These are phyloP conservation scores for Venturia aucupariae DNA, from an alignment of 2,329 filamentous ascomycete genomes.

Conservation along the genomic window DNA sequence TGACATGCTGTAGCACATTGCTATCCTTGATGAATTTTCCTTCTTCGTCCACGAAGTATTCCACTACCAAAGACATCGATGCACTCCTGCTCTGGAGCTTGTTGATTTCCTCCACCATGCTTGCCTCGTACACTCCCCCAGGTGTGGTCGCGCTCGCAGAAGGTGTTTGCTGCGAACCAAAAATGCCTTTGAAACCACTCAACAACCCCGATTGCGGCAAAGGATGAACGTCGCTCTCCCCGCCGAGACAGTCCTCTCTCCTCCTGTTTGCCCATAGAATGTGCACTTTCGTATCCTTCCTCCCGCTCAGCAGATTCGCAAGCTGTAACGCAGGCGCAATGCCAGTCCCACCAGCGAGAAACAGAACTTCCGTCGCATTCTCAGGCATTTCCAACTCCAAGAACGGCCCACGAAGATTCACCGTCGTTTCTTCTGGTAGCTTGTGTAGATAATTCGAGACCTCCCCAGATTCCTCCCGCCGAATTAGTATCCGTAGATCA, in stretches of 20 bases:
- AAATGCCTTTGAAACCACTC: slow-evolving; percentile 26
- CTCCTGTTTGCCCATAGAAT: slow-evolving; percentile 76
- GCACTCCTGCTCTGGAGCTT: not conserved
- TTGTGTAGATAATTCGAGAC: slow-evolving; percentile 72
- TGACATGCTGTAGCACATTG: slow-evolving; percentile 24
- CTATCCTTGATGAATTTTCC: slow-evolving; percentile 48
- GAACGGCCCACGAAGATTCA: slow-evolving; percentile 74
- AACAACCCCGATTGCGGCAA: slow-evolving; percentile 17
- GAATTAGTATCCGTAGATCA: slow-evolving; percentile 54
- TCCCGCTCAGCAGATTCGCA: slow-evolving; percentile 51
- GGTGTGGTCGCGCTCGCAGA: not conserved
- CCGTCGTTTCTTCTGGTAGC: slow-evolving; percentile 49
- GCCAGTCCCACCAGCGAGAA: slow-evolving; percentile 86
- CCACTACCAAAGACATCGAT: slow-evolving; percentile 45
- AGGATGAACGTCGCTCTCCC: slow-evolving; percentile 41
- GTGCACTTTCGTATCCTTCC: slow-evolving; percentile 42
- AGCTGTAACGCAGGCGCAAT: slow-evolving; percentile 84
- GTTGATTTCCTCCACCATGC: slow-evolving; percentile 12
- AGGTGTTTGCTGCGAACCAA: not conserved
- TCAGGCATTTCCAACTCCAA: slow-evolving; percentile 53
- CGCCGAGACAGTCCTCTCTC: slow-evolving; percentile 56
- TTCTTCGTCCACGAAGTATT: slow-evolving; percentile 79
- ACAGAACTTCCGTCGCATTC: slow-evolving; percentile 55
- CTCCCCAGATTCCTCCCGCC: slow-evolving; percentile 71
- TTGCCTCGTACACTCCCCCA: not conserved